Base-by-base conservation (phyloP, 192 early-diverging fungal genomes). In the Dissophora ornata region DNA sequence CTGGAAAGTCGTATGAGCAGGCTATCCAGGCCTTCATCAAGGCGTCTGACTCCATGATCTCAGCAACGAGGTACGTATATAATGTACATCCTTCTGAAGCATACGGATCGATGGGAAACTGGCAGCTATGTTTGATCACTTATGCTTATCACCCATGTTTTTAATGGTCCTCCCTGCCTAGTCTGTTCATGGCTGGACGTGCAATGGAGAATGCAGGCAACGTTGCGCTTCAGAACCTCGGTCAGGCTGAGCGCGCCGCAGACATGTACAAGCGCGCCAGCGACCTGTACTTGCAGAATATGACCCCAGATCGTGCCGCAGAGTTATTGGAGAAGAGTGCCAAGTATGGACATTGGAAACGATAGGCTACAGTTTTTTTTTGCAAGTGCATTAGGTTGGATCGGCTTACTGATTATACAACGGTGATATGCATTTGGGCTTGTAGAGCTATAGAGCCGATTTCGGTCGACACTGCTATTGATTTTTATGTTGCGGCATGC, bases 291-390 rank as follows among this genome's bases (percentile, higher is more conserved):
- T 66, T 87, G 64, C 82, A 87, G 5, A 83, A 91, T 51, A 85
- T 85, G 71, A 71, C 53, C 11, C 80, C 82, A 15, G 91, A 93
- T 52, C 83, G 89, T 29, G 90, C 90, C 0, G 93, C 88, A 9
- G 92, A 93, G 55, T 79, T 88, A 69, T 47, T 94, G 25, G 91
- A 93, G 50, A 94, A 93, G 77, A 90, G 87, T 18, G 93, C 89
- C 54, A 91, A 85, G 93, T 49, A 49, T n/a, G n/a, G n/a, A n/a
- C n/a, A n/a, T n/a, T n/a, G n/a, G n/a, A n/a, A n/a, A n/a, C n/a
- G n/a, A n/a, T n/a, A n/a, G n/a, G n/a, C n/a, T n/a, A n/a, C n/a
- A n/a, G n/a, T n/a, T n/a, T n/a, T n/a, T n/a, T n/a, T n/a, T n/a
- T n/a, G n/a, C n/a, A n/a, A n/a, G n/a, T n/a, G n/a, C n/a, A n/a